Conservation (phyloP, 768 basidiomycete species). For the Boletus patriciae region DNA sequence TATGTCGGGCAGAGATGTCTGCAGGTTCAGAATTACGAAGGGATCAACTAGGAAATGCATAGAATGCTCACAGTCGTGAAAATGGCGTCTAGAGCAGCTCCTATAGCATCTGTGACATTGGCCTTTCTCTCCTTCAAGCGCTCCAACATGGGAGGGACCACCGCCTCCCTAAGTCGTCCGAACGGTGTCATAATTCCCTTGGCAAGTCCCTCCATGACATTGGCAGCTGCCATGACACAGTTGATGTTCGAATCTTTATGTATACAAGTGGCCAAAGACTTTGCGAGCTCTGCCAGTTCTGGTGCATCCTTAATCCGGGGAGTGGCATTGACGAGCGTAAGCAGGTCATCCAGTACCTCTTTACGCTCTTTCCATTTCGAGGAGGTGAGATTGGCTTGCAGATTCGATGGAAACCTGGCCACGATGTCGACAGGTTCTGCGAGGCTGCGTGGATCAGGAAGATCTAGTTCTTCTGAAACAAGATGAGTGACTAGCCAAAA, state of each 20-base stretch:
- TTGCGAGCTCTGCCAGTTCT: constrained; percentile 73
- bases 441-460: constrained; percentile 74
- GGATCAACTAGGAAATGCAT: constrained; percentile 1
- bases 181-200: constrained; percentile 78
- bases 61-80: constrained; percentile 68
- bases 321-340: constrained; percentile 63
- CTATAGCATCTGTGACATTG: constrained; percentile 87
- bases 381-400: constrained; percentile 76
- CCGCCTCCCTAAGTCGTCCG: constrained; percentile 65
- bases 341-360: constrained; percentile 82
- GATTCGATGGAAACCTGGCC: constrained; percentile 68
- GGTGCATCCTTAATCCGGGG: constrained; percentile 79
- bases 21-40: constrained; percentile 7
- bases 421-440: constrained; percentile 82
- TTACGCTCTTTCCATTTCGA: constrained; percentile 99
- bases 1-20: constrained; percentile 81
- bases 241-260: constrained; percentile 92
- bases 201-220: constrained; percentile 81
- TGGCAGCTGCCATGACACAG: constrained; percentile 88
- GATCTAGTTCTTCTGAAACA: constrained; percentile 43
- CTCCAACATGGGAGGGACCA: constrained; percentile 80
- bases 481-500: constrained; percentile 8
- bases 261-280: constrained; percentile 76
- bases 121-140: constrained; percentile 92
- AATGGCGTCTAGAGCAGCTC: constrained; percentile 83